A percentile compares a stretch with the other conserved stretches of the same genome.
Evolutionary conservation across 2,329 filamentous ascomycete genomes (phyloP).

Genomic region (Onygenales sp.): DNA sequence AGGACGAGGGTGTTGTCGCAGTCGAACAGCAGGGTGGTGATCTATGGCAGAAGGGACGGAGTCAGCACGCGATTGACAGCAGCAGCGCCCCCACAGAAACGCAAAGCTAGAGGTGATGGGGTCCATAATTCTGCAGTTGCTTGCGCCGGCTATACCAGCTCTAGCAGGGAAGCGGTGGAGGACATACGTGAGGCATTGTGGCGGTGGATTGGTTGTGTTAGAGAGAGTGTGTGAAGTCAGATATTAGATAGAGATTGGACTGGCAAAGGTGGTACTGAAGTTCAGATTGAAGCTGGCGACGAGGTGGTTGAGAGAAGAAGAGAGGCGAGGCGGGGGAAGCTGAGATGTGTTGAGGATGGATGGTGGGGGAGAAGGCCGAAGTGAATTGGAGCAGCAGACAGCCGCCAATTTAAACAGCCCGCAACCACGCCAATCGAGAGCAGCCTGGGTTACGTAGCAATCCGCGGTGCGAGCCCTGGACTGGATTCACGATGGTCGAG

Average conservation of each 20-base stretch:
- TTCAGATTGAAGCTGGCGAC: background rate
- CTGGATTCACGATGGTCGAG: too few species aligned
- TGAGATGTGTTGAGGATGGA: too few species aligned
- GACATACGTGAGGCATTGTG: conserved; percentile 5
- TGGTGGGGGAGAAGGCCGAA: too few species aligned
- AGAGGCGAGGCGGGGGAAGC: background rate
- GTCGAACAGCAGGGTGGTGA: conserved; percentile 65
- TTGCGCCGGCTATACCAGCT: background rate
- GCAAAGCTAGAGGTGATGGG: background rate
- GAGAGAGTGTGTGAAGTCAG: background rate
- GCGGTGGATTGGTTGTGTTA: background rate
- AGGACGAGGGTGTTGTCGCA: conserved; percentile 85
- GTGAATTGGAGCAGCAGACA: too few species aligned
- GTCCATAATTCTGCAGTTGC: background rate
- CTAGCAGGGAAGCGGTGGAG: background rate
- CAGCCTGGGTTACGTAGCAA: too few species aligned
- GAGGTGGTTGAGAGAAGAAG: background rate
- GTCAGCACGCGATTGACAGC: conserved; percentile 6
- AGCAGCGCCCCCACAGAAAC: background rate
- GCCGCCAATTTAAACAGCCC: too few species aligned
- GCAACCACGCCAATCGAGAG: too few species aligned
- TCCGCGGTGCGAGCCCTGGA: too few species aligned
- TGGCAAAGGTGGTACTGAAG: background rate
- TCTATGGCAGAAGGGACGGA: conserved; percentile 30
- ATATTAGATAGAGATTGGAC: background rate